Conservation (phyloP, 306 rosid species). For the Heteromeles arbutifolia region DNA sequence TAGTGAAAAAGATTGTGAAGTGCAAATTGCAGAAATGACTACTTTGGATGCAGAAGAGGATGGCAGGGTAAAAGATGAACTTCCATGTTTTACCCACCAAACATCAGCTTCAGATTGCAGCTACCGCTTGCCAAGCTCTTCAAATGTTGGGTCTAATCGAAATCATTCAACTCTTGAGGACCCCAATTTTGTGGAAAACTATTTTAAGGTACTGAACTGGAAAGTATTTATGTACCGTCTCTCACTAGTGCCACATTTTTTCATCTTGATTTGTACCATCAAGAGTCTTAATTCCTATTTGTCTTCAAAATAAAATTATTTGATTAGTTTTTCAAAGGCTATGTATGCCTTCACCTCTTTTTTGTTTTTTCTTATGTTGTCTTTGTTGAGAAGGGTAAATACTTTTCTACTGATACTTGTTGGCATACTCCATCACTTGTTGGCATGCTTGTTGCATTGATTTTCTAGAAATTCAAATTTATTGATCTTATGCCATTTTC, state of each 20-base stretch:
- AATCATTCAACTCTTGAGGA: slow-evolving; percentile 64
- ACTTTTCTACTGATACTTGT: not conserved
- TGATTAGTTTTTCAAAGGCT: not conserved
- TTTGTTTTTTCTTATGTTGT: not conserved
- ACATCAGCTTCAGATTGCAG: slow-evolving; percentile 36
- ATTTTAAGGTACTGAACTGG: slow-evolving; percentile 69
- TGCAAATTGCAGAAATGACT: slow-evolving; percentile 22
- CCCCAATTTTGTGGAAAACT: slow-evolving; percentile 85
- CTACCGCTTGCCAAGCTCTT: slow-evolving; percentile 31
- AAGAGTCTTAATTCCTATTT: not conserved
- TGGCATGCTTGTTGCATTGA: not conserved
- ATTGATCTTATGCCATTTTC: not conserved
- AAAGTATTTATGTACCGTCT: not conserved
- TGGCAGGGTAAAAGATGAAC: slow-evolving; percentile 24
- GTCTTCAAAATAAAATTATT: not conserved
- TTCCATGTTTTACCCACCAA: slow-evolving; percentile 28
- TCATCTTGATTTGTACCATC: not conserved
- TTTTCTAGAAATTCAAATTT: not conserved
- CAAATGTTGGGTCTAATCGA: slow-evolving; percentile 37
- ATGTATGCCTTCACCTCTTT: not conserved
- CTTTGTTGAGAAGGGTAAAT: not conserved
- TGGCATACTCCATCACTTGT: not conserved
- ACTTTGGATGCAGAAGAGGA: slow-evolving; percentile 27
- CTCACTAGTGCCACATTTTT: not conserved
- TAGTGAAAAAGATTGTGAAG: slow-evolving; percentile 31